Base-by-base conservation (phyloP, 176 grass and related monocot species). In the Musa troglodytarum region DNA sequence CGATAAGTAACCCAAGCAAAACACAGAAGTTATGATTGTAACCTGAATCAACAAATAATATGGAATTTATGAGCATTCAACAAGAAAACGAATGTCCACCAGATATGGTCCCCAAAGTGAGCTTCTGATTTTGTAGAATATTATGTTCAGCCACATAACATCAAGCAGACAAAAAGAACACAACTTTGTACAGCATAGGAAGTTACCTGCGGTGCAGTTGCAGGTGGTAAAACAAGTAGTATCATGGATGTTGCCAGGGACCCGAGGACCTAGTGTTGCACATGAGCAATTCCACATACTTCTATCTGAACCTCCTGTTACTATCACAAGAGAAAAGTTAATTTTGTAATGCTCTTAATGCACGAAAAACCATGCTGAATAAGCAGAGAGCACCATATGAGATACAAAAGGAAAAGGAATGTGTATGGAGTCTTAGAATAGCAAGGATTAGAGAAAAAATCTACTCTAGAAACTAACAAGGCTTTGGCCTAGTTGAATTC, bases 231-330 rank as follows among this genome's bases (percentile, higher is more conserved):
- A 99, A 80, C 88, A 93, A 50, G 79, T 82, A 25, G 24, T 20
- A 51, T 80, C 69, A 6, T 73, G 78, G 20, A 87, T 50, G 9
- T 54, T 73, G 49, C 79, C 82, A 82, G 83, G 76, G 69, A 58
- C 52, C 24, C 13, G 61, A 81, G 74, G 77, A 51, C 11, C 70
- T 13, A 81, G 63, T 0, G 78, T 77, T 63, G 26, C 54, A 26
- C 95, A 93, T 4, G 88, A 83, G 86, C 95, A 98, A 57, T 93
- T 98, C 95, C 95, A 98, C 68, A 74, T 81, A 49, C 75, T 84
- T 23, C 19, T 59, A 19, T 69, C 69, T 51, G 54, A 8, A 0
- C 59, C 66, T 65, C 80, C 84, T 64, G 73, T 80, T 76, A 82
- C 76, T 86, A 75, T 74, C 50, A 74, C 8, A 64, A 64, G 10